Evolutionary conservation across 192 early-diverging fungal species (phyloP).

Genomic region (Chytriomyces sp.): DNA sequence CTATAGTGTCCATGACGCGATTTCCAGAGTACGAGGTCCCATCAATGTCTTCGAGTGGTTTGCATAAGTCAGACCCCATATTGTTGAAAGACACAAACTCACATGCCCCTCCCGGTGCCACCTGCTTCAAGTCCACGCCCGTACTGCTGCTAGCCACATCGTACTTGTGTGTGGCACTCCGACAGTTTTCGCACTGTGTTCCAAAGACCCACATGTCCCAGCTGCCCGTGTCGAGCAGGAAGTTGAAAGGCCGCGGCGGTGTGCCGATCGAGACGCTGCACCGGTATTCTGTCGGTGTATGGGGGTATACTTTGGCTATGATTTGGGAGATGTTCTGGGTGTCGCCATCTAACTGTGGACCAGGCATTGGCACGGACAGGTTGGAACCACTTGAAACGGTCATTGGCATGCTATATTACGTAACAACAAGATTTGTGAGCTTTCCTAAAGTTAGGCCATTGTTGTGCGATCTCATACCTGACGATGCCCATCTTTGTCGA

Average conservation of each 20-base stretch:
- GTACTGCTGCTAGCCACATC: constrained; percentile 31
- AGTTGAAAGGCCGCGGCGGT: constrained; percentile 32
- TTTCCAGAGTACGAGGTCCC: constrained; percentile 2
- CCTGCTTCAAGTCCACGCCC: constrained; percentile 6
- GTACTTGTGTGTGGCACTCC: constrained; percentile 21
- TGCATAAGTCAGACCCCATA: neutral
- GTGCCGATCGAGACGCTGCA: constrained; percentile 39
- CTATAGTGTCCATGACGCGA: neutral
- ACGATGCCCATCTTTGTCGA: too few species aligned
- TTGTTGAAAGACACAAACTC: constrained; percentile 7
- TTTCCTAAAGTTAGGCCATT: too few species aligned
- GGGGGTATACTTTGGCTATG: too few species aligned
- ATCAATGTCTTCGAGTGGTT: neutral
- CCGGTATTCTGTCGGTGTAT: constrained; percentile 38
- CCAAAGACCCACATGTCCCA: constrained; percentile 43
- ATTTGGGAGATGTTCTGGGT: too few species aligned
- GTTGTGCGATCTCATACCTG: too few species aligned
- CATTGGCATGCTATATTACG: too few species aligned
- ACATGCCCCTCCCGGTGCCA: constrained; percentile 34
- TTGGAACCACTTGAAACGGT: too few species aligned
- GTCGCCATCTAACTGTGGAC: too few species aligned
- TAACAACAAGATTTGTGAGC: too few species aligned
- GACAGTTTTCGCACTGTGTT: constrained; percentile 23
- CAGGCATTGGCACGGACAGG: too few species aligned
- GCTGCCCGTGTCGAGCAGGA: constrained; percentile 52